Evolutionary conservation across 2,329 filamentous ascomycete species (phyloP).

Genomic region (Pseudocercospora vitis): DNA sequence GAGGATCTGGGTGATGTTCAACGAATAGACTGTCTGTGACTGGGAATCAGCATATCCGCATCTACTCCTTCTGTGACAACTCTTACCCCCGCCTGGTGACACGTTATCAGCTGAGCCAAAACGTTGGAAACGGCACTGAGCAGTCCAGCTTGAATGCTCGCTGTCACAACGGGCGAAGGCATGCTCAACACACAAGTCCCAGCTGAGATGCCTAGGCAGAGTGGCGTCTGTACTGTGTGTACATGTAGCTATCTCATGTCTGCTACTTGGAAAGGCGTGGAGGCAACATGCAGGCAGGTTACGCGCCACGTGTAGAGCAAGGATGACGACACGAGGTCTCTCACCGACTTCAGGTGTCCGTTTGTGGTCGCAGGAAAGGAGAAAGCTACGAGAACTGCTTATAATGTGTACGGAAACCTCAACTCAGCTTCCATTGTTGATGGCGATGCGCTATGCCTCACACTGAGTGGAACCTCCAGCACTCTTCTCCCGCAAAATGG

Average conservation of each 20-base stretch:
- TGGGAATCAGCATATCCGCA: too few species aligned
- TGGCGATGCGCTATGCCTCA: too few species aligned
- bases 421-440: too few species aligned
- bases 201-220: too few species aligned
- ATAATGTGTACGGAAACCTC: too few species aligned
- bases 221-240: not conserved
- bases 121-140: constrained; percentile 69
- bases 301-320: not conserved
- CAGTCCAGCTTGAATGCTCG: constrained; percentile 65
- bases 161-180: constrained; percentile 56
- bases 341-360: too few species aligned
- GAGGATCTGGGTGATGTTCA: constrained; percentile 68
- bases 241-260: too few species aligned
- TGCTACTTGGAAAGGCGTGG: not conserved
- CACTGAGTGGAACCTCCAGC: too few species aligned
- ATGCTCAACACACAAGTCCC: constrained; percentile 41
- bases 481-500: too few species aligned
- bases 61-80: not conserved
- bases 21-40: constrained; percentile 43
- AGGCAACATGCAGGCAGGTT: too few species aligned
- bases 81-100: constrained; percentile 60
- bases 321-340: not conserved
- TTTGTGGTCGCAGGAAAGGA: too few species aligned
- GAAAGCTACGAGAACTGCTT: too few species aligned
- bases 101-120: constrained; percentile 68